Base-by-base conservation (phyloP, 2,329 filamentous ascomycete species). In the Fusarium keratoplasticum region DNA sequence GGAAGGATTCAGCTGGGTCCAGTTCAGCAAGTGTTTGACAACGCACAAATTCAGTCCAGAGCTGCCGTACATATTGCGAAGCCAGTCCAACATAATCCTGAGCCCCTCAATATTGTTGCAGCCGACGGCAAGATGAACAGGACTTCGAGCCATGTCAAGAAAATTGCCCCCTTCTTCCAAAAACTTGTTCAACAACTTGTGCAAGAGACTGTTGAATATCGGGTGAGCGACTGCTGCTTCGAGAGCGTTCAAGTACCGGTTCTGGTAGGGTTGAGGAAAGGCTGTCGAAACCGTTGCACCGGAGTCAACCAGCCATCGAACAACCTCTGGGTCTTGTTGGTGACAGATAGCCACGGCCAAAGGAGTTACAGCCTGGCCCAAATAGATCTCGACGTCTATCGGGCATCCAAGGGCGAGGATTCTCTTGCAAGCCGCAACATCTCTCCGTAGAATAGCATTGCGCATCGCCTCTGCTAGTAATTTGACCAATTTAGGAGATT, bases 131-230 rank as follows among this genome's bases (percentile, higher is more conserved):
- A 42, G 10, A 8, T 25, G 10, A 16, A 67, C 27, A 20, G 54
- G 65, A n/a, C 33, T 44, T 2, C 3, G 20, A 6, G 7, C 9
- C 13, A 27, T 18, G 6, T 6, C 9, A 6, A 52, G 25, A 18
- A 67, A 59, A 13, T 36, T 44, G 1, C 35, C 52, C 1, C 40
- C 52, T 40, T 67, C 65, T n/a, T 64, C n/a, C 16, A 52, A 10
- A 14, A 31, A 60, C 5, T 10, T 40, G 11, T 18, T 44, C 4
- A 64, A 4, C 2, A 67, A 18, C 4, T 6, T 14, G 3, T 6
- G 6, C 5, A 67, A 7, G 10, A 67, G 13, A 6, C 11, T 4
- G 38, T 67, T 64, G 31, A 42, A 54, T 1, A 1, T 8, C 1
- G 40, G 33, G 2, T 3, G 11, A 10, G 20, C 27, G 16, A 64